A percentile compares a stretch with the other conserved stretches of the same genome.
Conservation (phyloP, 1,284 basidiomycete genomes). For the Sanghuangporus weigelae region DNA sequence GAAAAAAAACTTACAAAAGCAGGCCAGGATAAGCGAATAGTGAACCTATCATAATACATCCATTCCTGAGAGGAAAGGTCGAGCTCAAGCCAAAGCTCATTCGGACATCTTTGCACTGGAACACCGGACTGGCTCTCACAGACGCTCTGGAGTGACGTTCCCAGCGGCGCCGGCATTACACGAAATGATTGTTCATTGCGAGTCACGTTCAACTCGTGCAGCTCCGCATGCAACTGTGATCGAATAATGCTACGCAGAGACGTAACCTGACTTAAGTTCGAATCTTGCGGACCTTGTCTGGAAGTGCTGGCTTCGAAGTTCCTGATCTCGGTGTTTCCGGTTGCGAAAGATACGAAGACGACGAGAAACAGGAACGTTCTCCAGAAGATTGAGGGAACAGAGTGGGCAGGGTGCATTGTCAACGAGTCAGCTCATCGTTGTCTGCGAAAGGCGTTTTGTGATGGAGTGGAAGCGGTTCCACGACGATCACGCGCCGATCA, state of each 20-base stretch:
- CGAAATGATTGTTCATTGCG: conserved; percentile 30
- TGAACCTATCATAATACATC: conserved; percentile 39
- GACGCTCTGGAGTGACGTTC: conserved; percentile 32
- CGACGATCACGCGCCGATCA: neutral
- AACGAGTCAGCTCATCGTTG: neutral
- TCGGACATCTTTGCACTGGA: neutral
- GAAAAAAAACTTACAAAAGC: conserved; percentile 48
- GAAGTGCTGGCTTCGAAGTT: conserved; percentile 36
- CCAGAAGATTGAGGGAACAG: neutral
- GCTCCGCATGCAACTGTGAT: neutral
- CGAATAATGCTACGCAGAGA: conserved; percentile 1
- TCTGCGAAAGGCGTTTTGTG: neutral
- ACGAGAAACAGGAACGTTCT: neutral
- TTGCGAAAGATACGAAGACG: neutral
- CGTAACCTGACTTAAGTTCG: conserved; percentile 17
- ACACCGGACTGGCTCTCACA: conserved; percentile 24
- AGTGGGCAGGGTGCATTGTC: neutral
- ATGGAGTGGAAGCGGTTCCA: neutral
- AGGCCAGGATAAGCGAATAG: conserved; percentile 59
- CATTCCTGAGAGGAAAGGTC: neutral
- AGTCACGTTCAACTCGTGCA: conserved; percentile 22
- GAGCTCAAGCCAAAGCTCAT: conserved; percentile 4
- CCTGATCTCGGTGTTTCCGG: conserved; percentile 62
- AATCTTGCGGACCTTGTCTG: conserved; percentile 23
- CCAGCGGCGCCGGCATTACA: conserved; percentile 40